Conservation (phyloP, 768 basidiomycete genomes). For the Termitomyces sp. region DNA sequence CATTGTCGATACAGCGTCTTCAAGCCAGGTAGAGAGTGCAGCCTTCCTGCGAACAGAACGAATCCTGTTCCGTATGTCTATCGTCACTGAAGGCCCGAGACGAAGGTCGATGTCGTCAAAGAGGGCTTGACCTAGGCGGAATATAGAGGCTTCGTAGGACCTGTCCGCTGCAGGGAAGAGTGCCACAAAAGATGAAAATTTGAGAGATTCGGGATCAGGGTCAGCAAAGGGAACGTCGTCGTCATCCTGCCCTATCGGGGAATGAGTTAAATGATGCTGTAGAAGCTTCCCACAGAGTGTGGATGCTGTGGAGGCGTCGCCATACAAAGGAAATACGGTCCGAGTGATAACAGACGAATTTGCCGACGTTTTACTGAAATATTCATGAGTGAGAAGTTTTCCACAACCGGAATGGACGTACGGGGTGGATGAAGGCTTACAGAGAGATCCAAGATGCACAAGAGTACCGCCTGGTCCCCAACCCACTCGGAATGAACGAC, state of each 20-base stretch:
- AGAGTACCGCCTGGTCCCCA: conserved; percentile 84
- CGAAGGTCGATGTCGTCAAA: conserved; percentile 80
- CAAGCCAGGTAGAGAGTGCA: conserved; percentile 82
- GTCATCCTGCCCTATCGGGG: conserved; percentile 66
- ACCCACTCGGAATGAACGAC: conserved; percentile 83
- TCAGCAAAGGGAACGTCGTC: conserved; percentile 65
- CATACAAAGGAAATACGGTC: conserved; percentile 40
- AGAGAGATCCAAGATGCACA: conserved; percentile 72
- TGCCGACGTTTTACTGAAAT: conserved; percentile 44
- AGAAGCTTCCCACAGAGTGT: conserved; percentile 57
- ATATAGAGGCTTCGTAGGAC: conserved; percentile 72
- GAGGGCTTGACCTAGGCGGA: conserved; percentile 83
- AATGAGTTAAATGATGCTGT: conserved; percentile 70
- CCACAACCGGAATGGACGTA: conserved; percentile 28
- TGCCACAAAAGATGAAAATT: conserved; percentile 73
- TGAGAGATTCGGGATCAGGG: conserved; percentile 51
- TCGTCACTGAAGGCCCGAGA: conserved; percentile 46
- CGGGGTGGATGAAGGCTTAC: conserved; percentile 48
- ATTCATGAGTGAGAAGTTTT: not conserved
- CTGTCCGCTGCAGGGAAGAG: conserved; percentile 69
- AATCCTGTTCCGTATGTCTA: conserved; percentile 60
- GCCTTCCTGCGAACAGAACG: conserved; percentile 65
- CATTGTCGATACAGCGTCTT: conserved; percentile 58
- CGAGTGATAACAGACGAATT: conserved; percentile 57
- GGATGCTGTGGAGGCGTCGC: conserved; percentile 24